These are phyloP conservation scores for Cadophora sp. DNA, from an alignment of 2,329 filamentous ascomycete species.

Conservation along the genomic window DNA sequence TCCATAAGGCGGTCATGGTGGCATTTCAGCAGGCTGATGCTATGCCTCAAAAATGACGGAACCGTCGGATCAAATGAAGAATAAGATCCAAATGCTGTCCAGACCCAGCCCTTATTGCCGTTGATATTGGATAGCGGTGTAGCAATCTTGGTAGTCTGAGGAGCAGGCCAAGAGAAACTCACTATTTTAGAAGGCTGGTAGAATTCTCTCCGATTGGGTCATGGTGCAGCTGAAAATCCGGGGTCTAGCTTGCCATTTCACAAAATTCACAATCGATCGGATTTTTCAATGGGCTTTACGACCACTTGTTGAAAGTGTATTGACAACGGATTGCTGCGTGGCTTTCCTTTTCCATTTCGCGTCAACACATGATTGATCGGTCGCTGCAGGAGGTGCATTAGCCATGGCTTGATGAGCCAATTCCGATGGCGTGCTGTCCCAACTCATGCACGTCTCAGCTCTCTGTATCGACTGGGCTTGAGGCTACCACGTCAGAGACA, in stretches of 20 bases:
- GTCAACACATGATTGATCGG: conserved; percentile 8
- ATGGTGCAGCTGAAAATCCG: conserved; percentile 3
- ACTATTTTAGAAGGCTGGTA: background rate
- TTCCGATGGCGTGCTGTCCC: conserved; percentile 2
- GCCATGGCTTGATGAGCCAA: background rate
- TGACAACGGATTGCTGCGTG: background rate
- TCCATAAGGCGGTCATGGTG: background rate
- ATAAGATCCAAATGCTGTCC: background rate
- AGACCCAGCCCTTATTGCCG: background rate
- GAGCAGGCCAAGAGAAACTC: background rate
- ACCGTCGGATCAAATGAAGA: background rate
- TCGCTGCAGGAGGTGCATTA: conserved; percentile 4
- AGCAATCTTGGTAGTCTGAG: background rate
- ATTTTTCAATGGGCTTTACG: background rate
- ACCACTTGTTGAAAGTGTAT: background rate
- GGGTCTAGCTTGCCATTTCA: conserved; percentile 12
- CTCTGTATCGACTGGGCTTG: conserved; percentile 10
- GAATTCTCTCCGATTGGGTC: background rate
- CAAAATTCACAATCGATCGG: background rate
- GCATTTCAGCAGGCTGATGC: background rate
- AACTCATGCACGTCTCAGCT: conserved; percentile 10
- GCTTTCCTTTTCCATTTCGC: background rate
- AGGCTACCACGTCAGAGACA: conserved; percentile 11
- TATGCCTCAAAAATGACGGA: background rate
- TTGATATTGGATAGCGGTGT: conserved; percentile 8